Conservation (phyloP, 2,329 filamentous ascomycete genomes). For the Aspergillus versicolor region DNA sequence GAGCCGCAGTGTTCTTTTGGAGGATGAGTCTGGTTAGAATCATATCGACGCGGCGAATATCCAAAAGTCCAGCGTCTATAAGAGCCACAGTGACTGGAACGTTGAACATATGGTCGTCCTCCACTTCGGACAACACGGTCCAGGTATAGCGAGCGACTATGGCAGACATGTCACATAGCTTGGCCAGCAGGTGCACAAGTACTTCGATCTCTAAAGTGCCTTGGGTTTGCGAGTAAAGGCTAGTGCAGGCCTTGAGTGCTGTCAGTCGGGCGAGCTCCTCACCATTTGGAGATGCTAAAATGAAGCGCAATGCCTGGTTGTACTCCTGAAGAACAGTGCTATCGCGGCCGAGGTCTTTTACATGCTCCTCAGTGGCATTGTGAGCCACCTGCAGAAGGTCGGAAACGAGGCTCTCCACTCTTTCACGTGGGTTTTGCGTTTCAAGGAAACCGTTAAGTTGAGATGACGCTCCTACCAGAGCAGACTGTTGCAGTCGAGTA, state of each 20-base stretch:
- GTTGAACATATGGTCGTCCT: constrained; percentile 64
- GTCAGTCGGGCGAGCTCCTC: constrained; percentile 57
- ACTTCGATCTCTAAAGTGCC: constrained; percentile 62
- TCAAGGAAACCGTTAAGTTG: constrained; percentile 64
- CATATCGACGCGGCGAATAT: constrained; percentile 65
- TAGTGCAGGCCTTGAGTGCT: constrained; percentile 57
- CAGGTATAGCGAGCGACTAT: constrained; percentile 54
- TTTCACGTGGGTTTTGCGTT: constrained; percentile 52
- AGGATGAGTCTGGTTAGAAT: constrained; percentile 72
- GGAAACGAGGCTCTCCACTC: constrained; percentile 54
- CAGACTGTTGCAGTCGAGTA: constrained; percentile 38
- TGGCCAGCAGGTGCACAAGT: constrained; percentile 59
- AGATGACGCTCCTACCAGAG: constrained; percentile 41
- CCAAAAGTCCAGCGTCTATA: constrained; percentile 59
- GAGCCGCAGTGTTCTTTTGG: constrained; percentile 66
- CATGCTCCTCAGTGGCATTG: constrained; percentile 57
- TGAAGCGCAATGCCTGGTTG: constrained; percentile 54
- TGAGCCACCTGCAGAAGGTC: constrained; percentile 58
- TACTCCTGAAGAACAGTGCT: constrained; percentile 59
- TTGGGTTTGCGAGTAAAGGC: constrained; percentile 56
- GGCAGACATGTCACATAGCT: constrained; percentile 62
- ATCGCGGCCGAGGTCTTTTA: constrained; percentile 56
- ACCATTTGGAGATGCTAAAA: constrained; percentile 56
- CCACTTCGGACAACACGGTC: constrained; percentile 49
- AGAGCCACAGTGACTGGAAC: constrained; percentile 61